These are phyloP conservation scores for Solanum chiquidenum DNA, from an alignment of 257 asterid species.

Conservation along the genomic window DNA sequence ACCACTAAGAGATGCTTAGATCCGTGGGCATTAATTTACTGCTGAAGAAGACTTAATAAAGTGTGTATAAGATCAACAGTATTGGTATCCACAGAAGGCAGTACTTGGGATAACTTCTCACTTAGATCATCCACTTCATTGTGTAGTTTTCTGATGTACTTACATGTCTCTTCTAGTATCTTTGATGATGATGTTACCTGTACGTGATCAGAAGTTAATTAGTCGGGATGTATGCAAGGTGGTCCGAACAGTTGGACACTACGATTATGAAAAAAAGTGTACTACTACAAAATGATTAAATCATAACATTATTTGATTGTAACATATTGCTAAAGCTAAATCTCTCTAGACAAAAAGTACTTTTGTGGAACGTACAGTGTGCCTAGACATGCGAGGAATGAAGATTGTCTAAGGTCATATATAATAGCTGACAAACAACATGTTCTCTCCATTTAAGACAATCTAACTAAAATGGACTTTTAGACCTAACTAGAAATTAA, in stretches of 20 bases:
- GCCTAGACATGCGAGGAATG: too few species aligned
- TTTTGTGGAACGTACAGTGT: not conserved
- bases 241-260: not conserved
- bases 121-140: slow-evolving; percentile 58
- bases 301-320: not conserved
- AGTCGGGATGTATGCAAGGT: not conserved
- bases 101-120: slow-evolving; percentile 35
- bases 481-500: not conserved
- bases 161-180: slow-evolving; percentile 40
- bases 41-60: slow-evolving; percentile 28
- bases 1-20: not conserved
- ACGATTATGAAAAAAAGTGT: not conserved
- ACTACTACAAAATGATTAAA: not conserved
- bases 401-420: not conserved
- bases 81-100: slow-evolving; percentile 35
- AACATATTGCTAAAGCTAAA: not conserved
- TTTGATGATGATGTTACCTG: not conserved
- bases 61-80: slow-evolving; percentile 19
- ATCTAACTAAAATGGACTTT: not conserved
- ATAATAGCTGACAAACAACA: not conserved
- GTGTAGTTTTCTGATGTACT: slow-evolving; percentile 46
- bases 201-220: not conserved
- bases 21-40: not conserved
- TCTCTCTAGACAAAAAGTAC: not conserved
- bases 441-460: not conserved